Percentiles rank a stretch among this genome's conserved stretches.
These are phyloP conservation scores for Kentomonas sorsogonicus DNA, from an alignment of 208 protist genomes.

Conservation along the genomic window DNA sequence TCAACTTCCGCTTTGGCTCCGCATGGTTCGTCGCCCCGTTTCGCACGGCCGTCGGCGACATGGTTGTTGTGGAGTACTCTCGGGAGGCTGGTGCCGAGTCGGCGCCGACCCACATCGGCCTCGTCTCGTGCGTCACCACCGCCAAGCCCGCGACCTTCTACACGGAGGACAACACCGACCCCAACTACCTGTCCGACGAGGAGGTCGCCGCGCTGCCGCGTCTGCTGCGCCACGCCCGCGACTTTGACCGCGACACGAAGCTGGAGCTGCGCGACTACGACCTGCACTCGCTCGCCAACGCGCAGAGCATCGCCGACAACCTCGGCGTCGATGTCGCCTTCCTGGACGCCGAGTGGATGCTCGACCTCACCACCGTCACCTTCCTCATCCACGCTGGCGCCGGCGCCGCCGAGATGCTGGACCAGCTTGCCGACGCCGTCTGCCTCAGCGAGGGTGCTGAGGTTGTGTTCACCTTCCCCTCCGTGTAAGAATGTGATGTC, in stretches of 20 bases:
- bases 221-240: slow-evolving; percentile 74
- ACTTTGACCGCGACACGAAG: slow-evolving; percentile 74
- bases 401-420: slow-evolving; percentile 33
- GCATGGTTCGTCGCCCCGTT: slow-evolving; percentile 86
- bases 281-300: slow-evolving; percentile 50
- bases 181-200: slow-evolving; percentile 56
- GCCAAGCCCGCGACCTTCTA: slow-evolving; percentile 69
- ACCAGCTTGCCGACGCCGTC: slow-evolving; percentile 71
- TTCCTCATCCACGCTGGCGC: slow-evolving; percentile 80
- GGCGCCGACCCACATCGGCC: slow-evolving; percentile 63
- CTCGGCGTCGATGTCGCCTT: slow-evolving; percentile 49
- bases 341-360: slow-evolving; percentile 79
- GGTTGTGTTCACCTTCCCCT: slow-evolving; percentile 81
- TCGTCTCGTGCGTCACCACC: slow-evolving; percentile 69
- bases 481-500: slow-evolving; percentile 7
- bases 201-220: slow-evolving; percentile 44
- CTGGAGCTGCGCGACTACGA: slow-evolving; percentile 63
- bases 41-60: slow-evolving; percentile 60
- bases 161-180: slow-evolving; percentile 45
- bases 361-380: slow-evolving; percentile 73
- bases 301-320: slow-evolving; percentile 43
- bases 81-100: no score
- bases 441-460: slow-evolving; percentile 63
- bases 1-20: slow-evolving; percentile 84
- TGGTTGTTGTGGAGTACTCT: slow-evolving; percentile 85